Conservation (phyloP, 164 flowering plant species). For the Vitis vinifera region ASM3070453v1 NC_081819.1:17407501-17408000, state of each 20-base stretch:
- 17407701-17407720: conserved; percentile 15
- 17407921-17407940: conserved; percentile 1
- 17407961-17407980: conserved; percentile 1
- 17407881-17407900: conserved; percentile 38
- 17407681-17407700: conserved; percentile 33
- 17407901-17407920: conserved; percentile 25
- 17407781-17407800: conserved; percentile 15
- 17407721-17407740: conserved; percentile 14
- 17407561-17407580: conserved; percentile 80
- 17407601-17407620: conserved; percentile 12
- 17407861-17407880: conserved; percentile 9
- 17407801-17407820: conserved; percentile 1
- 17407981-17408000: not conserved
- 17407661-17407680: conserved; percentile 63
- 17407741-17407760: conserved; percentile 34
- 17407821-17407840: conserved; percentile 15
- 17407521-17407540: conserved; percentile 33
- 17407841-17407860: conserved; percentile 17
- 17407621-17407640: conserved; percentile 23
- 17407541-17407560: conserved; percentile 52
- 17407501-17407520: conserved; percentile 61
- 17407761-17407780: conserved; percentile 50
- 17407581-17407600: conserved; percentile 12
- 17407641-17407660: conserved; percentile 33
- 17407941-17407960: conserved; percentile 13